Evolutionary conservation across 345 rosid genomes (phyloP), one percentile per base, ranked within the genome.

Genomic region (Boechera retrofracta): DNA sequence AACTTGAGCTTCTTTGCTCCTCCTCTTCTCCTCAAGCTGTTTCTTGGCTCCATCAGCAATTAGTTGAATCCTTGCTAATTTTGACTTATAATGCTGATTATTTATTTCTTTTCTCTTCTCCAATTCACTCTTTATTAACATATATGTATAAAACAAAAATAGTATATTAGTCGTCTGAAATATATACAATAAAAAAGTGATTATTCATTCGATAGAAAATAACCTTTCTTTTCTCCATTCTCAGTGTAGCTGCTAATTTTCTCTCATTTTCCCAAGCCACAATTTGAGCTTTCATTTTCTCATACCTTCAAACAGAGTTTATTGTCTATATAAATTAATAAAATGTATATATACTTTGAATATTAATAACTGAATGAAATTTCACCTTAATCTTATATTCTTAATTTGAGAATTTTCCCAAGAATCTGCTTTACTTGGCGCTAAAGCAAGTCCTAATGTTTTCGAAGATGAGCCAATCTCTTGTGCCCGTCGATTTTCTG

Each of bases 241-340:
- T 79, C 33, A 78, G 84, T 65, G 69, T 86, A 62, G 87, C 89
- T 72, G 77, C 82, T 76, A 69, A 64, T 80, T 88, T 91, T 86
- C 82, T 91, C 54, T 87, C 85, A 8, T 84, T 85, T 87, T 89
- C 91, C 98, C 97, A 88, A 2, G 70, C 80, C 76, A 84, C 69
- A 73, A 91, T 83, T 15, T 84, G 70, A 35, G 87, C 79, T 75
- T 84, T 88, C 81, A 74, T 66, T 53, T 83, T 87, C 79, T 91
- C 93, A 61, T 79, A 84, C 94, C 94, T 91, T 85, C 71, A 74
- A 83, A 4, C 10, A 58, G 3, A 41, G 6, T 32, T 51, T 58
- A 39, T 29, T 77, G 35, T 65, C 36, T 13, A 56, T 6, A 45
- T 71, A 36, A 21, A 48, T 6, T 38, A 10, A 56, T 29, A 71